These are phyloP conservation scores for Cadophora luteo-olivacea DNA, from an alignment of 2,329 filamentous ascomycete species.

Conservation along the genomic window DNA sequence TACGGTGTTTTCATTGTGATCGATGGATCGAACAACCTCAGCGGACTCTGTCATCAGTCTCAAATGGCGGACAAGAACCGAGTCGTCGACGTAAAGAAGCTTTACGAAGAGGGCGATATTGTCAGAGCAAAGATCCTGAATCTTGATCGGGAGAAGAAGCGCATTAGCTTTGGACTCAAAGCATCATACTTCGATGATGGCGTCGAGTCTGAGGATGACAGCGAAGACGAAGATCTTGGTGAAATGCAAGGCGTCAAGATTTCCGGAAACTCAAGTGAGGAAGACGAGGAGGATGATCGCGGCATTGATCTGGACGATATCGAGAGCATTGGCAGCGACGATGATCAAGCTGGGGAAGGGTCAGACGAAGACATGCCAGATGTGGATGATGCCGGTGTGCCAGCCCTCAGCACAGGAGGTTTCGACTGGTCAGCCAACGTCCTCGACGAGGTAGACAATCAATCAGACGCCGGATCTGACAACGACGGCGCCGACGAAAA, in stretches of 20 bases:
- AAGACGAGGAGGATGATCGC: slow-evolving; percentile 50
- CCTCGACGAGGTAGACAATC: slow-evolving; percentile 57
- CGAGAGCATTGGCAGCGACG: slow-evolving; percentile 50
- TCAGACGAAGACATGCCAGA: slow-evolving; percentile 45
- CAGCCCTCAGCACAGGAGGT: slow-evolving; percentile 73
- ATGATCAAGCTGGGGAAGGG: slow-evolving; percentile 36
- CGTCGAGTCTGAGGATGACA: slow-evolving; percentile 55
- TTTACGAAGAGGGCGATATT: slow-evolving; percentile 89
- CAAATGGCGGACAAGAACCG: slow-evolving; percentile 82
- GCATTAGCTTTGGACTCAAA: slow-evolving; percentile 90
- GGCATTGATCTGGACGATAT: slow-evolving; percentile 43
- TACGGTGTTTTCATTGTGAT: slow-evolving; percentile 95
- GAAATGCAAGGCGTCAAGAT: slow-evolving; percentile 51
- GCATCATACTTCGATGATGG: slow-evolving; percentile 82
- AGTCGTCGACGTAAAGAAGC: slow-evolving; percentile 83
- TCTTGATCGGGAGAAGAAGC: slow-evolving; percentile 75
- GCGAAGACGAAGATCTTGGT: slow-evolving; percentile 55
- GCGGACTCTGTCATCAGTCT: slow-evolving; percentile 89
- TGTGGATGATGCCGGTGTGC: slow-evolving; percentile 42
- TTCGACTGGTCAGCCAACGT: slow-evolving; percentile 87
- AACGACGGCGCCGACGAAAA: slow-evolving; percentile 47
- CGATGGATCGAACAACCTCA: slow-evolving; percentile 86
- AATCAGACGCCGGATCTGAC: slow-evolving; percentile 54
- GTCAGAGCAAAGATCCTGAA: slow-evolving; percentile 91
- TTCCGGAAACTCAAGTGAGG: slow-evolving; percentile 54